phyloP scores from a whole-genome alignment of 768 basidiomycete species.

The Serendipita sp. region DNA sequence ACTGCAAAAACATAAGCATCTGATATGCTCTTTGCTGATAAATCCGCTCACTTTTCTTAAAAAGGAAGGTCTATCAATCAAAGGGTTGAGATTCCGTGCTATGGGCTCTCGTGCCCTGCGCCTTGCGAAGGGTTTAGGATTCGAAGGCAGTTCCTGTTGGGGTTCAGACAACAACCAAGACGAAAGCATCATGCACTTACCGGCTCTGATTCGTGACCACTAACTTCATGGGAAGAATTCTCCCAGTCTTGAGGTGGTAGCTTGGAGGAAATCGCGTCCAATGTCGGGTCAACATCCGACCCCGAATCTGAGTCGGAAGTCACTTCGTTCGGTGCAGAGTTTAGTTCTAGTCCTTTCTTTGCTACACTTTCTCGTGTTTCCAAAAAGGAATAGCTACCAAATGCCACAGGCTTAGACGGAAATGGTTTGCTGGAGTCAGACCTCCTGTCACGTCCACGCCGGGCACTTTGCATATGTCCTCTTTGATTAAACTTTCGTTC shows the following conservation, averaged over 20 bases:
- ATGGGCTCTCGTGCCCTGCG: slow-evolving; percentile 28
- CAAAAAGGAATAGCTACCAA: no score
- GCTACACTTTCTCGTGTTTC: no score
- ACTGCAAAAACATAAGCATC: slow-evolving; percentile 25
- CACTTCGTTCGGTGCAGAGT: slow-evolving; percentile 9
- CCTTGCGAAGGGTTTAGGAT: slow-evolving; percentile 14
- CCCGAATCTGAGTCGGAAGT: slow-evolving; percentile 16
- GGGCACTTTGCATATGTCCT: neutral
- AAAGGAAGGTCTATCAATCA: slow-evolving; percentile 50
- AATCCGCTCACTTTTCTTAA: slow-evolving; percentile 53
- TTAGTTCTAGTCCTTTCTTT: neutral
- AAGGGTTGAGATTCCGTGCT: slow-evolving; percentile 42
- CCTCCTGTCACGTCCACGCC: slow-evolving; percentile 17
- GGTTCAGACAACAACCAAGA: neutral
- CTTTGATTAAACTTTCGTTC: neutral
- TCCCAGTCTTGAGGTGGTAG: neutral
- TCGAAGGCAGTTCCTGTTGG: slow-evolving; percentile 11
- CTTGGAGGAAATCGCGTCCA: slow-evolving; percentile 18
- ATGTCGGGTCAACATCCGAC: slow-evolving; percentile 17
- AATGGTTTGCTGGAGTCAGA: slow-evolving; percentile 6
- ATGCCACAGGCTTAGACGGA: neutral
- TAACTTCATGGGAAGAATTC: neutral
- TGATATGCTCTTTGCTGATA: neutral
- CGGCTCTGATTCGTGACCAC: no score
- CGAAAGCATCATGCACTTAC: no score